Percentiles rank a stretch among this genome's conserved stretches.
Conservation (phyloP, 352 stramenopile genomes). For the Phytophthora niederhauseri region DNA sequence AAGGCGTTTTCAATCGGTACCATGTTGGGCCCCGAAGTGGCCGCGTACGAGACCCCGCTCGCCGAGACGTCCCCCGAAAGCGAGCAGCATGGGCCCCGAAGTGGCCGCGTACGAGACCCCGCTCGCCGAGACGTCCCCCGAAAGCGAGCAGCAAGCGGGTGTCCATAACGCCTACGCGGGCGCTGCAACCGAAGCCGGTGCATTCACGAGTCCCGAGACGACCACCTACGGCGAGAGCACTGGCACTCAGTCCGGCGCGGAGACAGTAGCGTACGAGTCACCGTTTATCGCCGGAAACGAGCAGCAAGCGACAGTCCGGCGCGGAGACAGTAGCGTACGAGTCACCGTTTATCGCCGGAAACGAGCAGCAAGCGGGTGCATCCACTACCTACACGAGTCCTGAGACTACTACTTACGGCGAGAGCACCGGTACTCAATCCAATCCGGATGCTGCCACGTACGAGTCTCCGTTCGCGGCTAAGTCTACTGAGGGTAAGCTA, state of each 20-base stretch:
- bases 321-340: background rate
- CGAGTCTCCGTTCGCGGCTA: background rate
- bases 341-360: background rate
- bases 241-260: too few species aligned
- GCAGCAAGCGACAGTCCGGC: too few species aligned
- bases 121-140: background rate
- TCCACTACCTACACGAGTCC: slow-evolving; percentile 10
- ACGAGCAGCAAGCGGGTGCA: background rate
- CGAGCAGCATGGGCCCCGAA: background rate
- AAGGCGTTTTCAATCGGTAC: background rate
- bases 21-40: background rate
- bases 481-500: background rate
- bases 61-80: background rate
- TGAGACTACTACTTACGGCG: background rate
- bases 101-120: background rate
- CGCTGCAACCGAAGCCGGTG: background rate
- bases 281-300: too few species aligned
- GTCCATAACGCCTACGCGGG: slow-evolving; percentile 3
- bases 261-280: too few species aligned
- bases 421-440: background rate
- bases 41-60: background rate
- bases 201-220: background rate
- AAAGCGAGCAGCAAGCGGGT: background rate
- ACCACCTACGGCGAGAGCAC: background rate
- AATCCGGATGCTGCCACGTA: background rate